Evolutionary conservation across 495 filamentous ascomycete genomes (phyloP).

Genomic region (Penicillium bialowiezense): DNA sequence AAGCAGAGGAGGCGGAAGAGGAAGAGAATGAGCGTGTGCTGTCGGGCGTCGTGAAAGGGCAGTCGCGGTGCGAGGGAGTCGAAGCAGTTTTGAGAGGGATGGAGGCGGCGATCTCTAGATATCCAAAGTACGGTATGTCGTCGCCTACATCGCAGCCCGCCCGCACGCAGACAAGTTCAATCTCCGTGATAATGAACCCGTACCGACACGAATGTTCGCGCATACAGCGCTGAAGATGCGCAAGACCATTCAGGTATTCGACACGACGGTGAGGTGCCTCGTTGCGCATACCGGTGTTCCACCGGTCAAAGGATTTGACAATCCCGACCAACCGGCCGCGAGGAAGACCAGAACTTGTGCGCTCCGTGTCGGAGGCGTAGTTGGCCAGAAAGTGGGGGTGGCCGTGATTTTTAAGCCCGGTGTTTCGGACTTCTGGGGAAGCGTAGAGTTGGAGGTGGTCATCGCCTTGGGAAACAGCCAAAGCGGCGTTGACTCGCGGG

Average conservation of each 20-base stretch:
- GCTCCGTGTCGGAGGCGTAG: conserved; percentile 68
- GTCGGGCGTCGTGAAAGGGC: conserved; percentile 22
- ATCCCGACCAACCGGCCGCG: conserved; percentile 82
- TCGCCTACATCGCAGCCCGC: conserved; percentile 66
- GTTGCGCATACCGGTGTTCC: conserved; percentile 91
- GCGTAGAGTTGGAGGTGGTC: conserved; percentile 57
- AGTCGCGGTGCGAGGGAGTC: conserved; percentile 7
- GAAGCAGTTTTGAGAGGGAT: conserved; percentile 48
- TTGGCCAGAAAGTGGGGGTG: conserved; percentile 64
- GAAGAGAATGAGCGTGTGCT: conserved; percentile 24
- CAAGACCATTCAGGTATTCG: conserved; percentile 78
- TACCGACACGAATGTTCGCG: conserved; percentile 89
- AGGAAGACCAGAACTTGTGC: conserved; percentile 67
- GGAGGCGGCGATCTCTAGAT: conserved; percentile 68
- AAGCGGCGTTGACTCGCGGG: conserved; percentile 73
- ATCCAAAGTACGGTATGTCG: conserved; percentile 76
- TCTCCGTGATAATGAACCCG: conserved; percentile 92
- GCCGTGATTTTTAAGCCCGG: conserved; percentile 49
- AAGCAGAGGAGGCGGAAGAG: conserved; percentile 15
- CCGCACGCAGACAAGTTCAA: conserved; percentile 87
- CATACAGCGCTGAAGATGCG: conserved; percentile 84
- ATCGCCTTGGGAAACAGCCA: conserved; percentile 64
- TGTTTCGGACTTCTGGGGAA: conserved; percentile 51
- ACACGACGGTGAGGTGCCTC: conserved; percentile 76
- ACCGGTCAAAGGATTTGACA: conserved; percentile 83